Evolutionary conservation across 148 eudicot species (phyloP), one percentile per base, ranked within the genome.

Genomic region (Polygonum maritimum): DNA sequence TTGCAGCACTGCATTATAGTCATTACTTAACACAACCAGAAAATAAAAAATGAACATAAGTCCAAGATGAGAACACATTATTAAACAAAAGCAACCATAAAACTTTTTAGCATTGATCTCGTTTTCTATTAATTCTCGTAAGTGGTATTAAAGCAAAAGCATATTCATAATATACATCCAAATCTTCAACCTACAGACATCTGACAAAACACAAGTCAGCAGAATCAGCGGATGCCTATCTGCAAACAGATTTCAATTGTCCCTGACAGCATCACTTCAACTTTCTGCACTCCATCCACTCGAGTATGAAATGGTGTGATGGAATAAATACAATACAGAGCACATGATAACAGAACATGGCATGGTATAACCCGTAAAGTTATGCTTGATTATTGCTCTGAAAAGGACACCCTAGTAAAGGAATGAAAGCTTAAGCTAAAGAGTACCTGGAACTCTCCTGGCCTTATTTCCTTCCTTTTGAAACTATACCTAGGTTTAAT

Each of bases 391-490:
- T 58, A 58, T 22, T 58, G 65, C 33, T 62, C 14, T 26, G 10
- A 33, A 13, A 35, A n/a, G 35, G 31, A 60, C 63, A 52, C 19
- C 62, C 10, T 16, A 10, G 26, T 21, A 3, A 60, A 60, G 26
- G 67, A 26, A 7, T 21, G 4, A 9, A 10, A 35, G 44, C 5
- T 4, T 36, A 38, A 67, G 45, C 52, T 72, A 44, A 44, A 5
- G 54, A 44, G 38, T 78, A 95, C 99, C 99, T 95, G 99, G 84
- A 95, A 92, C 84, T 92, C 96, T 69, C 99, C 99, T 14, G 92
- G 87, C 14, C 96, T 87, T 60, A 90, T 84, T 85, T 95, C 99
- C 92, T 95, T 92, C 76, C 99, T 82, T 84, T 89, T 95, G 73
- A 95, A 95, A 69, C 97, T 87, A 82, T 95, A 95, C 79, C 99